Evolutionary conservation across 305 asterid genomes (phyloP).

Genomic region (Solanum hybrid): DNA sequence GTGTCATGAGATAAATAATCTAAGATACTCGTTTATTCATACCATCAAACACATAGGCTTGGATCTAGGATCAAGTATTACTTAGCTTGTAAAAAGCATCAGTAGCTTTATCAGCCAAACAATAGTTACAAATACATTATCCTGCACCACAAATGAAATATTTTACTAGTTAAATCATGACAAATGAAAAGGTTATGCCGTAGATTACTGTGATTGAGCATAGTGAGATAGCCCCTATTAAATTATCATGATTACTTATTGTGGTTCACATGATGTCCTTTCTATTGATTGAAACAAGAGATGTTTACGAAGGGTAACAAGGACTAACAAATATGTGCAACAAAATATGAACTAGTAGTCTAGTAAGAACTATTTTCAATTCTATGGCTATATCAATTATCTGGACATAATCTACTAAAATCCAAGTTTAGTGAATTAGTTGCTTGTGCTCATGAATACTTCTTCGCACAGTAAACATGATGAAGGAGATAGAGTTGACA

Average conservation of each 20-base stretch:
- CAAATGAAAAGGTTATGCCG: background rate
- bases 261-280: background rate
- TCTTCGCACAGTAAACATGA: background rate
- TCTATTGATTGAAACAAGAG: background rate
- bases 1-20: too few relatives aligned
- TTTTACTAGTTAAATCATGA: background rate
- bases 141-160: constrained; percentile 15
- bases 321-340: background rate
- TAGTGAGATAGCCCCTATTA: background rate
- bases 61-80: too few relatives aligned
- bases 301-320: background rate
- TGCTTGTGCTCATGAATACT: background rate
- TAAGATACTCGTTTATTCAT: too few relatives aligned
- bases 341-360: background rate
- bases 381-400: background rate
- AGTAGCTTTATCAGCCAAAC: background rate
- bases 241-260: background rate
- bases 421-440: background rate
- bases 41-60: too few relatives aligned
- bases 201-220: background rate
- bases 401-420: background rate
- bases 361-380: background rate
- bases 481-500: background rate
- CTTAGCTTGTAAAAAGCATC: too few relatives aligned
- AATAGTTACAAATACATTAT: constrained; percentile 32